Conservation (phyloP, 345 rosid genomes). For the Eucalyptus tenuipes region DNA sequence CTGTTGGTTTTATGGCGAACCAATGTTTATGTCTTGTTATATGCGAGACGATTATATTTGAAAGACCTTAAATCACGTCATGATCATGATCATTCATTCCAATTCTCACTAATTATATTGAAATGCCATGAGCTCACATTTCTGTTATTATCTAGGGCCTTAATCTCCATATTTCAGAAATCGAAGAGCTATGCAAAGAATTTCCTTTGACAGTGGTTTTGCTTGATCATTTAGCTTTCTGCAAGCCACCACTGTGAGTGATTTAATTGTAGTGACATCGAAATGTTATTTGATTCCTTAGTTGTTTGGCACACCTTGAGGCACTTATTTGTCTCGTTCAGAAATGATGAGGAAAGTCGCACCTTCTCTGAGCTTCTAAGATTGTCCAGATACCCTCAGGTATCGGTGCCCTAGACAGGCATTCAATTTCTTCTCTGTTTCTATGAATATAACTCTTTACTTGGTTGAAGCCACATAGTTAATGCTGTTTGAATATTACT, state of each 20-base stretch:
- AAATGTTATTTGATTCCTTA: neutral
- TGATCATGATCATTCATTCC: neutral
- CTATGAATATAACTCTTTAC: neutral
- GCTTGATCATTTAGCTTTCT: conserved; percentile 86
- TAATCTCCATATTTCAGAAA: conserved; percentile 62
- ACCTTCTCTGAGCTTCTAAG: conserved; percentile 56
- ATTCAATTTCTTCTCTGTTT: neutral
- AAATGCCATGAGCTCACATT: neutral
- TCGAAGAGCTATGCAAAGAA: conserved; percentile 66
- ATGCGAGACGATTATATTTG: neutral
- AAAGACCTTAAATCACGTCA: neutral
- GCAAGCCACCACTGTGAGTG: conserved; percentile 72
- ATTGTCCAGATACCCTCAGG: conserved; percentile 82
- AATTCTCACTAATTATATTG: neutral
- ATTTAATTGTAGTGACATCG: neutral
- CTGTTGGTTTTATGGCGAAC: neutral
- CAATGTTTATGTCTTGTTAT: neutral
- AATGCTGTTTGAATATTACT: neutral
- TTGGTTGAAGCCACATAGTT: neutral
- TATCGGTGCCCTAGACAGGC: neutral
- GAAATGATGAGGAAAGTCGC: conserved; percentile 51
- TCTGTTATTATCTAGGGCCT: conserved; percentile 48
- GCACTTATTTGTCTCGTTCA: conserved; percentile 14
- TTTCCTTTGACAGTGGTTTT: conserved; percentile 65
- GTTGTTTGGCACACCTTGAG: neutral